Percentiles rank a stretch among this genome's conserved stretches.
Evolutionary conservation across 305 asterid species (phyloP).

Genomic region (Ajuga reptans): DNA sequence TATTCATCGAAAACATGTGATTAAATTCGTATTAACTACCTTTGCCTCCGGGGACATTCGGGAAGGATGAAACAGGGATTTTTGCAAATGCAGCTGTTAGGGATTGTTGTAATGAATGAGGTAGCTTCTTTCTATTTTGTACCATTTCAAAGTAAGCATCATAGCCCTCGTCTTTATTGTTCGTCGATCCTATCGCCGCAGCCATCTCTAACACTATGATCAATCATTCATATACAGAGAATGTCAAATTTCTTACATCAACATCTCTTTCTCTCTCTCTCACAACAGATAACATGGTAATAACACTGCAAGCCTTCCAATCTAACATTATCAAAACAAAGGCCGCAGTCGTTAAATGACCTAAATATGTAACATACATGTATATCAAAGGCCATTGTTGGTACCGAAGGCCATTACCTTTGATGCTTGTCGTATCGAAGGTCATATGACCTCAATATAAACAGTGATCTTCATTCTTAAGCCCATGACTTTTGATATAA

Average conservation of each 20-base stretch:
- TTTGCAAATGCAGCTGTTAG: conserved; percentile 57
- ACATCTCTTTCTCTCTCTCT: no score
- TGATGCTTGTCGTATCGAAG: no score
- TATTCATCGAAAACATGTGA: background rate
- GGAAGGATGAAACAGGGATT: conserved; percentile 73
- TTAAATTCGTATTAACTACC: conserved; percentile 29
- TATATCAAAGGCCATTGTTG: no score
- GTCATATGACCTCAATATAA: no score
- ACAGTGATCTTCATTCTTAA: no score
- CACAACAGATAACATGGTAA: no score
- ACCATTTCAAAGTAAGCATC: conserved; percentile 71
- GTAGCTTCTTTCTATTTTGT: conserved; percentile 53
- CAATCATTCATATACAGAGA: background rate
- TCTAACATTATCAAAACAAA: no score
- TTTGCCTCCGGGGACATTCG: conserved; percentile 75
- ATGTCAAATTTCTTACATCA: background rate
- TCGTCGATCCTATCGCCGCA: conserved; percentile 17
- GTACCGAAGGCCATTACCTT: no score
- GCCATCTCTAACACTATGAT: conserved; percentile 37
- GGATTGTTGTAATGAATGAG: conserved; percentile 50
- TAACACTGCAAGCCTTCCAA: no score
- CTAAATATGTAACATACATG: no score
- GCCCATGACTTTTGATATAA: no score
- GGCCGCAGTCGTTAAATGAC: no score
- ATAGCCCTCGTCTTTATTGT: conserved; percentile 25